Evolutionary conservation across 2,329 filamentous ascomycete genomes (phyloP), one percentile per base, ranked within the genome.

Genomic region (Grosmannia penicillata): DNA sequence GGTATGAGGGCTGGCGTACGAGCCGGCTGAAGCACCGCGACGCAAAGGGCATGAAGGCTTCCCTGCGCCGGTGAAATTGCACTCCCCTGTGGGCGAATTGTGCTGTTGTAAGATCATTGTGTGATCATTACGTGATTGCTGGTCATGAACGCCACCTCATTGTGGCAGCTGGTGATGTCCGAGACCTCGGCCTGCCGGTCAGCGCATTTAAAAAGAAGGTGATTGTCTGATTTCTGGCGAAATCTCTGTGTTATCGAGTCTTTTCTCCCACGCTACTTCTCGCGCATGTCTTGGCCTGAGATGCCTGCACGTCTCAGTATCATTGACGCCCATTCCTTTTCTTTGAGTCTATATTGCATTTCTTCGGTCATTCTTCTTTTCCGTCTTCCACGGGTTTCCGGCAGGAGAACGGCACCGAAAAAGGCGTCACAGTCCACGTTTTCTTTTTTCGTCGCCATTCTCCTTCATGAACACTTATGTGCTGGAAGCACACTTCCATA

Each of bases 1-100:
- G 86, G 84, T 96, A 96, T 51, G 89, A 96, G 59, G 78, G 82
- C 50, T 96, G 89, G 91, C 77, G 91, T 59, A 95, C 75, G 8
- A 78, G 65, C 58, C 65, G 73, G 40, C 67, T 79, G 47, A 76
- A 76, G 59, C 61, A 66, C 45, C 62, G 65, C 40, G 61, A 69
- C 41, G 51, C 59, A 38, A 54, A 53, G 48, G 43, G 47, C 41
- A 44, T 52, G 24, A 43, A 41, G 36, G 36, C 38, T 6, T 47
- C 46, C 13, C 19, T 57, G 43, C 56, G 56, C 45, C 57, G 60
- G 51, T 63, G 47, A 38, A 32, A 19, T 23, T 23, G 24, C 4
- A n/a, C n/a, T n/a, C n/a, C n/a, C n/a, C 17, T 13, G 8, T 3
- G 8, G 8, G 29, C 9, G 6, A 53, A 48, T 19, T 21, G 15